phyloP scores from a whole-genome alignment of 345 rosid genomes.

The Ceriops tagal region DNA sequence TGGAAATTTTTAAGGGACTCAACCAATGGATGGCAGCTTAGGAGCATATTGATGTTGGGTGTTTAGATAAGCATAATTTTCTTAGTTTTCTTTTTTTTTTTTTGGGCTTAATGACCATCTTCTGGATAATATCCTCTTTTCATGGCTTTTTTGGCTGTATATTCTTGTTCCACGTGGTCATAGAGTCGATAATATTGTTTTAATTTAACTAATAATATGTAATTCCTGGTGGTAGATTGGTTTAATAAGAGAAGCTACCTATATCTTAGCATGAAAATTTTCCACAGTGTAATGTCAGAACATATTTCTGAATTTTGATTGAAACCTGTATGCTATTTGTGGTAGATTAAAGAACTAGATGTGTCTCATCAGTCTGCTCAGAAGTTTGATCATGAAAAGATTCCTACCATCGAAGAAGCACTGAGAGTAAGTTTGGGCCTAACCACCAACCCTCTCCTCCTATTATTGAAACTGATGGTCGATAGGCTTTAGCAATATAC shows the following conservation, averaged over 20 bases:
- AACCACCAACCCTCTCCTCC: not conserved
- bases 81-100: not conserved
- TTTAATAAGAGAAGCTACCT: not conserved
- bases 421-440: conserved; percentile 46
- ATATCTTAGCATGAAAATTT: not conserved
- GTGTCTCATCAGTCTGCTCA: conserved; percentile 34
- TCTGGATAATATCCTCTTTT: not conserved
- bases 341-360: conserved; percentile 62
- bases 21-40: too few relatives aligned
- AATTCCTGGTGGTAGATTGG: not conserved
- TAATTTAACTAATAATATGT: not conserved
- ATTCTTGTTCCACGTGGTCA: not conserved
- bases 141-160: not conserved
- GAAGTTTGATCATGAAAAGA: conserved; percentile 36
- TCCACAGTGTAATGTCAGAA: too few relatives aligned
- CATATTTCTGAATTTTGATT: conserved; percentile 17
- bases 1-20: too few relatives aligned
- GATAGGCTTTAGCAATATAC: not conserved
- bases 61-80: not conserved
- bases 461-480: not conserved
- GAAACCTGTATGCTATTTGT: conserved; percentile 32
- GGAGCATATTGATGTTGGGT: too few relatives aligned
- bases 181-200: not conserved
- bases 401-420: conserved; percentile 80
- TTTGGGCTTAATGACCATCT: not conserved